These are phyloP conservation scores for Acer negundo DNA, from an alignment of 345 rosid species.

Conservation along the genomic window DNA sequence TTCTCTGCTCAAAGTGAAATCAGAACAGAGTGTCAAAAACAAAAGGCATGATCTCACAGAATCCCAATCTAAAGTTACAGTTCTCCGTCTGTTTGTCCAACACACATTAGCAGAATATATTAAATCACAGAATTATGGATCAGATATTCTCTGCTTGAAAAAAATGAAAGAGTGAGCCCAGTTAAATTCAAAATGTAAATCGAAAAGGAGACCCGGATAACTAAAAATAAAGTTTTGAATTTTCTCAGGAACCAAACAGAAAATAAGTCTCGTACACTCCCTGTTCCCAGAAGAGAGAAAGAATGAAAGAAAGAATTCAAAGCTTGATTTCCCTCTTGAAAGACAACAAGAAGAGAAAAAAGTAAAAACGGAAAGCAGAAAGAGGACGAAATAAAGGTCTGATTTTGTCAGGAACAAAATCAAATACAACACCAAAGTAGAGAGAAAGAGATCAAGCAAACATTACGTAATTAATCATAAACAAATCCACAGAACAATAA, in stretches of 20 bases:
- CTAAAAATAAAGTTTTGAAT: constrained; percentile 1
- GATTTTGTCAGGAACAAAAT: constrained; percentile 43
- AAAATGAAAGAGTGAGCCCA: background rate
- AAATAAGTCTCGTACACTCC: background rate
- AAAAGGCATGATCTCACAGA: background rate
- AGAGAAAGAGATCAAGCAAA: constrained; percentile 28
- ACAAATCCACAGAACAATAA: background rate
- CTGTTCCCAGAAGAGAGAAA: background rate
- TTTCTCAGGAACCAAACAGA: constrained; percentile 9
- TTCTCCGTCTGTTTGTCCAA: background rate
- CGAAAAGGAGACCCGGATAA: constrained; percentile 7
- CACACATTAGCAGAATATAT: constrained; percentile 4
- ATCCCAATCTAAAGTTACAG: background rate
- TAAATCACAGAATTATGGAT: constrained; percentile 9
- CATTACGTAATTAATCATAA: constrained; percentile 17
- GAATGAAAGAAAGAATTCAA: constrained; percentile 10
- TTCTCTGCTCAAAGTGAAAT: constrained; percentile 18
- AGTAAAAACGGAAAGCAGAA: constrained; percentile 43
- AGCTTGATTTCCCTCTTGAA: constrained; percentile 41
- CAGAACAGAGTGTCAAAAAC: constrained; percentile 17
- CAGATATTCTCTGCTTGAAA: background rate
- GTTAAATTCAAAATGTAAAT: constrained; percentile 11
- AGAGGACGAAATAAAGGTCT: constrained; percentile 49
- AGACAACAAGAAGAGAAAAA: constrained; percentile 31
- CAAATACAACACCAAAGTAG: constrained; percentile 22